A percentile compares a stretch with the other conserved stretches of the same genome.
Evolutionary conservation across 1,284 basidiomycete genomes (phyloP).

Genomic region (Sanghuangporus weigelae): DNA sequence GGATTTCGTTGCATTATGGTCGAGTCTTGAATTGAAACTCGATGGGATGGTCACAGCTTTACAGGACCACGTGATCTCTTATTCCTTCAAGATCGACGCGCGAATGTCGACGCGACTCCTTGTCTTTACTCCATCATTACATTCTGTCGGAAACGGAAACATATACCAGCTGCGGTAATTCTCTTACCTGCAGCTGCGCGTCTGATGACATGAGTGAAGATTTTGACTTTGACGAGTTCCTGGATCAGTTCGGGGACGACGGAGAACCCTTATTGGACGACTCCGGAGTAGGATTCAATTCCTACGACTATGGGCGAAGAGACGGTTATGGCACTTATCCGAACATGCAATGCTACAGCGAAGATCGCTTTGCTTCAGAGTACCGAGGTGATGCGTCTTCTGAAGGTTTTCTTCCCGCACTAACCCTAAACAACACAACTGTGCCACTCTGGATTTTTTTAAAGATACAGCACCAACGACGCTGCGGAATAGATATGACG

Average conservation of each 20-base stretch:
- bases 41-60: background rate
- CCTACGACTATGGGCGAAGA: background rate
- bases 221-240: background rate
- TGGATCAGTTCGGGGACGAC: conserved; percentile 1
- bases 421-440: background rate
- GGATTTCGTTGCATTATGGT: conserved; percentile 11
- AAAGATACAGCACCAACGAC: background rate
- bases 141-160: background rate
- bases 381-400: background rate
- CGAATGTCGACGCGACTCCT: background rate
- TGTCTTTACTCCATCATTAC: background rate
- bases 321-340: background rate
- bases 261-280: background rate
- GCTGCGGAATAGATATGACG: background rate
- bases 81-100: background rate
- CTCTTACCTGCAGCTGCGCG: background rate
- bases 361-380: background rate
- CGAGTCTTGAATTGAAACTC: background rate
- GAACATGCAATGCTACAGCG: background rate
- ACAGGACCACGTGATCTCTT: background rate
- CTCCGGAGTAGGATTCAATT: background rate
- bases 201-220: background rate
- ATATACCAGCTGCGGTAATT: background rate
- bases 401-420: background rate
- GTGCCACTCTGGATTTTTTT: background rate